Base-by-base conservation (phyloP, 2,329 filamentous ascomycete genomes). In the Pestalotiopsis sp. region DNA sequence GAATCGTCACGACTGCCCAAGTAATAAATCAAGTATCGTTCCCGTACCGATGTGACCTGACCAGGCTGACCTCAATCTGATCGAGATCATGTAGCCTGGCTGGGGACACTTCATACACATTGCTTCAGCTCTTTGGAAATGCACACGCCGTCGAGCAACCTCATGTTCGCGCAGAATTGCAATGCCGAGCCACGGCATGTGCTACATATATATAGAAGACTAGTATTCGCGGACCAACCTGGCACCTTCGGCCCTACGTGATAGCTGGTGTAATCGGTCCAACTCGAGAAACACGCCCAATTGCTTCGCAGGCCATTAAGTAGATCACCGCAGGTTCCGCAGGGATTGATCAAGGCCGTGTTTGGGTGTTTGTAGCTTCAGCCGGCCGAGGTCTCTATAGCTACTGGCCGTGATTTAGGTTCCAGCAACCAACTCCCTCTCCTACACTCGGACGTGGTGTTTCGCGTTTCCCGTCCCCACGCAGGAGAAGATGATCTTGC, bases 21-120 rank as follows among this genome's bases (percentile, higher is more conserved):
- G 27, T 36, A 14, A 36, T 36, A 14, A 36, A 62, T 41, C 59
- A 39, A 39, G 59, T 62, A 62, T 39, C 59, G 31, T 13, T 62
- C 20, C 59, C 25, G 27, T 62, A 31, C 31, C 59, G n/a, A 62
- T 62, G 59, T 62, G 27, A 62, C 59, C 59, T 39, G 45, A 52
- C 14, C 45, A n/a, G 45, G 45, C 59, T 39, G 45, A 52, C 14
- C 45, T 52, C 17, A 20, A n/a, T 52, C 20, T 20, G 45, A 52
- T 52, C 45, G 45, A 52, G 45, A 52, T 52, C 45, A 52, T 52
- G 45, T 45, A 45, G 4, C 41, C 41, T 45, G 12, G 13, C 41
- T 45, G 12, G 13, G 41, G 41, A 13, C 12, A 13, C 13, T 45
- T 45, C 5, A 45, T 11, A 5, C 12, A 11, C 17, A 6, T 45